Evolutionary conservation across 108 stramenopile species (phyloP).

Genomic region (Discostella stelligeroides): DNA sequence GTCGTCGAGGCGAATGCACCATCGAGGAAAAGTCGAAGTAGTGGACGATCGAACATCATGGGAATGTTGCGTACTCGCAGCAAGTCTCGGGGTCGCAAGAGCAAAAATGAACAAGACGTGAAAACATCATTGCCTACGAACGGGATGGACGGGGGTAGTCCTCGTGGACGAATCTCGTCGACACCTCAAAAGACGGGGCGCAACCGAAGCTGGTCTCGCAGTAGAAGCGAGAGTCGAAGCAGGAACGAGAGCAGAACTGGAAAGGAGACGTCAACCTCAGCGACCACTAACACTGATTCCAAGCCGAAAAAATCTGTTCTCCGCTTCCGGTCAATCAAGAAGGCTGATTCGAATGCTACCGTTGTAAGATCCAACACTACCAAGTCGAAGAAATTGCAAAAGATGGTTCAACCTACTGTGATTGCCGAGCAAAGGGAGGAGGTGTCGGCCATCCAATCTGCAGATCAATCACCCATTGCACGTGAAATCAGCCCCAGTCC

Average conservation of each 20-base stretch:
- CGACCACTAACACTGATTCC: background rate
- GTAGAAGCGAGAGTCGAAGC: slow-evolving; percentile 4
- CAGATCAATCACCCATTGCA: slow-evolving; percentile 8
- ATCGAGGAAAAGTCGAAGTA: background rate
- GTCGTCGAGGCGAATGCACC: background rate
- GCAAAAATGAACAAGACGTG: background rate
- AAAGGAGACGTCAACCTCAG: background rate
- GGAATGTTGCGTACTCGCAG: background rate
- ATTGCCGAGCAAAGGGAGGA: slow-evolving; percentile 5
- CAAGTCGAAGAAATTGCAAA: slow-evolving; percentile 8
- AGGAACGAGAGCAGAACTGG: background rate
- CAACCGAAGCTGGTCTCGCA: background rate
- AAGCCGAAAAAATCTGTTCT: background rate
- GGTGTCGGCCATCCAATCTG: background rate
- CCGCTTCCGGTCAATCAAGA: slow-evolving; percentile 1
- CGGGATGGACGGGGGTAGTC: background rate
- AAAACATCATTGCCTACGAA: too few relatives aligned
- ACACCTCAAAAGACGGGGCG: slow-evolving; percentile 2
- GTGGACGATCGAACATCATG: background rate
- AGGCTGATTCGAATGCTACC: slow-evolving; percentile 38
- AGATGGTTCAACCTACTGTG: background rate
- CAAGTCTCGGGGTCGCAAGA: slow-evolving; percentile 2
- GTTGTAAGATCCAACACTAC: slow-evolving; percentile 34
- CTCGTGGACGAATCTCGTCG: slow-evolving; percentile 13
- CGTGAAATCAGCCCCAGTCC: slow-evolving; percentile 19